phyloP scores from a whole-genome alignment of 2,329 filamentous ascomycete species.

The Penicillium sclerotiorum region DNA sequence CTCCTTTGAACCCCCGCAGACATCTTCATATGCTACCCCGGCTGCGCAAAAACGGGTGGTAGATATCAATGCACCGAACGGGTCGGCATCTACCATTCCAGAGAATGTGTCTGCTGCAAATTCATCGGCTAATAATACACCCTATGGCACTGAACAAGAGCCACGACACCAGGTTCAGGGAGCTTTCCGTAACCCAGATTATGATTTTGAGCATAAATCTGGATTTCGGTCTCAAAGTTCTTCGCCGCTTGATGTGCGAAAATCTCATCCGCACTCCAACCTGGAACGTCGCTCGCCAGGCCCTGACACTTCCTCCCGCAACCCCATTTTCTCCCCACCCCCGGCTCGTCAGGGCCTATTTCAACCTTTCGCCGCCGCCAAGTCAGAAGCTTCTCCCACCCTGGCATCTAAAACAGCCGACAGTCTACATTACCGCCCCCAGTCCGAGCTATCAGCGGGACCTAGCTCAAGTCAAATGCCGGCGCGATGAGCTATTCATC shows the following conservation, averaged over 20 bases:
- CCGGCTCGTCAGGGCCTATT: conserved; percentile 39
- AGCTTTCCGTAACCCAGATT: conserved; percentile 34
- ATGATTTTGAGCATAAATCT: conserved; percentile 37
- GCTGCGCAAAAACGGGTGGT: conserved; percentile 48
- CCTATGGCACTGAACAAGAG: conserved; percentile 43
- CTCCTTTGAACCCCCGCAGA: conserved; percentile 38
- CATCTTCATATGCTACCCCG: conserved; percentile 44
- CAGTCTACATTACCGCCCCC: conserved; percentile 31
- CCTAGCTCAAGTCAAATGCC: conserved; percentile 36
- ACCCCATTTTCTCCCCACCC: conserved; percentile 37
- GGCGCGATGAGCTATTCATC: conserved; percentile 27
- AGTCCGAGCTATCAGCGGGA: conserved; percentile 31
- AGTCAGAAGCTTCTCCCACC: conserved; percentile 35
- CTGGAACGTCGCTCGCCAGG: conserved; percentile 32
- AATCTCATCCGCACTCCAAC: conserved; percentile 34
- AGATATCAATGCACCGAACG: conserved; percentile 46
- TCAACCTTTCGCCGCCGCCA: conserved; percentile 28
- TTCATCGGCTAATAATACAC: conserved; percentile 49
- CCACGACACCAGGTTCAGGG: conserved; percentile 25
- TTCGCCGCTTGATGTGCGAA: conserved; percentile 44
- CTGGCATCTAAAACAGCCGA: conserved; percentile 34
- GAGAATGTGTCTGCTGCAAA: conserved; percentile 46
- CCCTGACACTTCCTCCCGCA: conserved; percentile 23
- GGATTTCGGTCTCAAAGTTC: conserved; percentile 42
- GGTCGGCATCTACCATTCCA: conserved; percentile 51